A percentile compares a stretch with the other conserved stretches of the same genome.
phyloP scores from a whole-genome alignment of 139 green algal species.

The Prasinococcaceae sp. region DNA sequence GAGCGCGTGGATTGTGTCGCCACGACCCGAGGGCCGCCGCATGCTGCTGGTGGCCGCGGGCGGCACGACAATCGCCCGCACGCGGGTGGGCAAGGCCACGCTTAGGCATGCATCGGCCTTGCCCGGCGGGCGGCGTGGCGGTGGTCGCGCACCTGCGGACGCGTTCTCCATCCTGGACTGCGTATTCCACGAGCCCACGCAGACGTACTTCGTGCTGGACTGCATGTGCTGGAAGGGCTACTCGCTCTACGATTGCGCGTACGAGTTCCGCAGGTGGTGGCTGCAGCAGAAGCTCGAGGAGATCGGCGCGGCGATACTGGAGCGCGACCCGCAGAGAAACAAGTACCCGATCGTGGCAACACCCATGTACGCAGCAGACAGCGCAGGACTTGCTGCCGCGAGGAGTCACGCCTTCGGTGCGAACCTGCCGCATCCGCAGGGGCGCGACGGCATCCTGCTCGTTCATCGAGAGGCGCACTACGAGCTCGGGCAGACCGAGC shows the following conservation, averaged over 20 bases:
- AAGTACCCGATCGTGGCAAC: conserved; percentile 13
- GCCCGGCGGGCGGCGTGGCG: conserved; percentile 28
- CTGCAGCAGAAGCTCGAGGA: conserved; percentile 44
- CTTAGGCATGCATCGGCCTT: conserved; percentile 43
- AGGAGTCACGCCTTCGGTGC: conserved; percentile 4
- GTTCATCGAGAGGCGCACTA: conserved; percentile 67
- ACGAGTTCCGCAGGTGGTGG: conserved; percentile 76
- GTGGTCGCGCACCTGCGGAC: conserved; percentile 11
- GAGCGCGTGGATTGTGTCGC: conserved; percentile 50
- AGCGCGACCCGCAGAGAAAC: conserved; percentile 14
- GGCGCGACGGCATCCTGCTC: conserved; percentile 62
- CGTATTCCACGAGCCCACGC: conserved; percentile 47
- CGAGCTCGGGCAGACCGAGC: conserved; percentile 36
- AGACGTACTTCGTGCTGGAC: conserved; percentile 51
- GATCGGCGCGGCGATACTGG: conserved; percentile 3
- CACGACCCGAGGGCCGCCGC: conserved; percentile 65
- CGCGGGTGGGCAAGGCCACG: conserved; percentile 32
- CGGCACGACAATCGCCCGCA: conserved; percentile 28
- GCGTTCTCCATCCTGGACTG: conserved; percentile 66
- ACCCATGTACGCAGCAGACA: conserved; percentile 5
- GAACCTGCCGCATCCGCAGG: too few relatives aligned
- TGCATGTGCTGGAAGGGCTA: conserved; percentile 76
- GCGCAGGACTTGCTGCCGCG: conserved; percentile 28
- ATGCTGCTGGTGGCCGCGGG: conserved; percentile 53
- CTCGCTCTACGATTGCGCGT: conserved; percentile 53